Conservation (phyloP, 2,329 filamentous ascomycete genomes). For the Immersiporthe knoxdaviesiana region DNA sequence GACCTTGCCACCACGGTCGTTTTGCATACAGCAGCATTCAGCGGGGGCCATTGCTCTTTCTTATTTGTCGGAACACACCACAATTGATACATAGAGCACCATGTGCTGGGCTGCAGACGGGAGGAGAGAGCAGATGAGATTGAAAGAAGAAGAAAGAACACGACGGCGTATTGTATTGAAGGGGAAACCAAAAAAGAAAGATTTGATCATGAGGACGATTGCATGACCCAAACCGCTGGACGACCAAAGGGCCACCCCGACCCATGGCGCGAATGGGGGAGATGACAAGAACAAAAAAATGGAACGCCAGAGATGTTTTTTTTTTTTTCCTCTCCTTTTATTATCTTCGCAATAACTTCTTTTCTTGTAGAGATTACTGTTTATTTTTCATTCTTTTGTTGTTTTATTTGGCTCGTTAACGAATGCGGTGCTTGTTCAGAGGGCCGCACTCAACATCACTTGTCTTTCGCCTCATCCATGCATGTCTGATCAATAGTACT, state of each 20-base stretch:
- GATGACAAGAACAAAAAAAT: background rate
- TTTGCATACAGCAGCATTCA: constrained; percentile 24
- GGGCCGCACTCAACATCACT: background rate
- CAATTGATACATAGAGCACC: constrained; percentile 20
- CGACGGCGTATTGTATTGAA: constrained; percentile 7
- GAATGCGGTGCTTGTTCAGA: background rate
- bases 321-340: background rate
- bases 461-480: background rate
- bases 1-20: background rate
- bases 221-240: constrained; percentile 17
- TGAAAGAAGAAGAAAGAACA: constrained; percentile 17
- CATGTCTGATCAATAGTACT: background rate
- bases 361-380: constrained; percentile 24
- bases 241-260: background rate
- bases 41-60: background rate
- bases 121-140: background rate
- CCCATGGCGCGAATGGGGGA: background rate
- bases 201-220: constrained; percentile 13
- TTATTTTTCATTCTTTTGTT: background rate
- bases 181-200: constrained; percentile 18
- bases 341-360: constrained; percentile 7
- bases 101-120: background rate
- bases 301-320: background rate
- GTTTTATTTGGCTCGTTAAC: background rate
- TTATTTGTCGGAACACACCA: background rate